Evolutionary conservation across 1,284 basidiomycete genomes (phyloP), one percentile per base, ranked within the genome.

Genomic region (Volvariella surrecta): DNA sequence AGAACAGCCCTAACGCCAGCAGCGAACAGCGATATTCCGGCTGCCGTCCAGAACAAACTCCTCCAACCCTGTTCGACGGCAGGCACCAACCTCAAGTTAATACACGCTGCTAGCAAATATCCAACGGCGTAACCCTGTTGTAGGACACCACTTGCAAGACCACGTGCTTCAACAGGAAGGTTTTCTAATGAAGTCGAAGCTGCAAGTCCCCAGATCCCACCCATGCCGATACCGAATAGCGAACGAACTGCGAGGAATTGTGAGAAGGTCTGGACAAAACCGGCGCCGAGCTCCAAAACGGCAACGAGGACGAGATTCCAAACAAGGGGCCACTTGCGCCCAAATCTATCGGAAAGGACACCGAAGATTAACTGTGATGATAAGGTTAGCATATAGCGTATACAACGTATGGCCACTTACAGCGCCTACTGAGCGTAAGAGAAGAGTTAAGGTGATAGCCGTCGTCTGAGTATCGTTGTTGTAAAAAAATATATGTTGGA

Each of bases 241-340:
- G 83, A 78, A 20, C 89, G 76, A 4, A 88, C 63, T 15, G 70
- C 84, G 35, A 89, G 74, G 68, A 89, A 89, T 50, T 82, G 70
- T 0, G 47, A 17, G 62, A 72, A 89, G 0, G 76, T 84, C 11
- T 78, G 64, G n/a, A 79, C 78, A 57, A 87, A 89, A 34, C 82
- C 78, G 4, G 75, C 80, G 0, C 81, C 88, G 13, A 98, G 77
- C 52, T 92, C 83, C 46, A 96, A 77, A 8, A 76, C 62, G n/a
- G 74, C 69, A 49, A 89, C 76, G 38, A 92, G 54, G 13, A 87
- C 41, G 40, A 91, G 64, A 60, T 96, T 96, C 54, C 58, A 53
- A 32, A 92, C 79, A 2, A 97, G 68, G 1, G 93, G 91, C 89
- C 90, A 98, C 68, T 93, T 94, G 37, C 94, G 78, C 2, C 94